Evolutionary conservation across 192 early-diverging fungal genomes (phyloP), one percentile per base, ranked within the genome.

Genomic region (Glomus cerebriforme): DNA sequence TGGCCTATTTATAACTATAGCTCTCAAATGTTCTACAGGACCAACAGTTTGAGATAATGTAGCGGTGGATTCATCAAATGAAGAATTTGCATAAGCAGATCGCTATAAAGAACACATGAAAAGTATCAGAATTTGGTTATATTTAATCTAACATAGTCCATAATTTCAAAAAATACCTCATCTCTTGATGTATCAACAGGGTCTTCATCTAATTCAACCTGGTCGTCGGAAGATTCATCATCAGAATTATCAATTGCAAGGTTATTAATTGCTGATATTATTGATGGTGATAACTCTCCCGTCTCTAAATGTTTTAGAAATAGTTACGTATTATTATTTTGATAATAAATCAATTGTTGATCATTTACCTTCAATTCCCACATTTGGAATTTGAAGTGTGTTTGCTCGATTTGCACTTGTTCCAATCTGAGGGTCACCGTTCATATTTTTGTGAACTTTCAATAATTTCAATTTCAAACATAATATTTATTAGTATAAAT

Each of bases 201-300:
- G 17, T 63, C 73, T 24, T 60, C 31, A 7, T 75, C 74, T 43
- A 19, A 13, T 0, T 63, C 5, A 31, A 5, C 35, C n/a, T n/a
- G 7, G 15, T 65, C 60, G 9, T 68, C 76, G 4, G 66, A 64
- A 22, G 39, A 49, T 35, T n/a, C 45, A 19, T 22, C 76, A 31
- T 68, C 66, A 65, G 47, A 66, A 71, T 81, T 68, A 7, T 79
- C 62, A 47, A 73, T 45, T 17, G 80, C 39, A 26, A 77, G 59
- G 24, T 73, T 47, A 47, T 72, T 68, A 35, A 77, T 81, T 43
- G 68, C 59, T 29, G 78, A 60, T 63, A 73, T 63, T 29, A 79
- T 15, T 39, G 67, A 39, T 9, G 68, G 59, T 7, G 67, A 79
- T 35, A 75, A 4, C 3, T 63, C 59, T 26, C 19, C 24, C 7